Evolutionary conservation across 345 rosid genomes (phyloP).

Genomic region (Populus deltoides): DNA sequence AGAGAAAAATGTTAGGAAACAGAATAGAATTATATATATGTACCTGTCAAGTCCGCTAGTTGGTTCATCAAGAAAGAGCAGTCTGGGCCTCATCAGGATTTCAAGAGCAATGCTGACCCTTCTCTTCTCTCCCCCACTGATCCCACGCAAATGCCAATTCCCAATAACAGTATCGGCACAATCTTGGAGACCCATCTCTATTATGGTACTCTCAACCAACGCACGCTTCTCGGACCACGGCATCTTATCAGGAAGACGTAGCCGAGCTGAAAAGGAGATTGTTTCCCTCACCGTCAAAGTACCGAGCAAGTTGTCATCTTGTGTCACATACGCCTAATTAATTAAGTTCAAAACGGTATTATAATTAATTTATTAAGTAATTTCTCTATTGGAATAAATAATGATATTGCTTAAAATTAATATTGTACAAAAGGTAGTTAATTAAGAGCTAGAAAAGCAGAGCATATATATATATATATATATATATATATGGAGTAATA

Average conservation of each 20-base stretch:
- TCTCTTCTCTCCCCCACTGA: conserved; percentile 92
- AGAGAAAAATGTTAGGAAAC: not conserved
- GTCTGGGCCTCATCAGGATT: conserved; percentile 87
- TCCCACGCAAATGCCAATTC: conserved; percentile 92
- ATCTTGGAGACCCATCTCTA: conserved; percentile 94
- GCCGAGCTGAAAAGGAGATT: conserved; percentile 71
- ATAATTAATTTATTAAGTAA: no score
- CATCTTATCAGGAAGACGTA: conserved; percentile 89
- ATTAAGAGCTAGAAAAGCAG: not conserved
- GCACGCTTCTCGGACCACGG: conserved; percentile 72
- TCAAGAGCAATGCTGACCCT: conserved; percentile 94
- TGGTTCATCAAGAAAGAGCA: conserved; percentile 94
- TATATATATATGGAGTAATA: not conserved
- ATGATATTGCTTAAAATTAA: no score
- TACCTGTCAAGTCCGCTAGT: conserved; percentile 98
- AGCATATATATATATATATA: no score
- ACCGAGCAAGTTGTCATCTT: conserved; percentile 94
- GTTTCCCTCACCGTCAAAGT: conserved; percentile 92
- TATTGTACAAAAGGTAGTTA: no score
- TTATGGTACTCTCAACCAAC: conserved; percentile 76
- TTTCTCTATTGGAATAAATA: no score
- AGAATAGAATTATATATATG: not conserved
- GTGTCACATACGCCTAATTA: conserved; percentile 85
- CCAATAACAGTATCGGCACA: conserved; percentile 92
- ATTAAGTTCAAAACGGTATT: not conserved